Evolutionary conservation across 441 rosid genomes (phyloP).

Genomic region (Kokia cookei): DNA sequence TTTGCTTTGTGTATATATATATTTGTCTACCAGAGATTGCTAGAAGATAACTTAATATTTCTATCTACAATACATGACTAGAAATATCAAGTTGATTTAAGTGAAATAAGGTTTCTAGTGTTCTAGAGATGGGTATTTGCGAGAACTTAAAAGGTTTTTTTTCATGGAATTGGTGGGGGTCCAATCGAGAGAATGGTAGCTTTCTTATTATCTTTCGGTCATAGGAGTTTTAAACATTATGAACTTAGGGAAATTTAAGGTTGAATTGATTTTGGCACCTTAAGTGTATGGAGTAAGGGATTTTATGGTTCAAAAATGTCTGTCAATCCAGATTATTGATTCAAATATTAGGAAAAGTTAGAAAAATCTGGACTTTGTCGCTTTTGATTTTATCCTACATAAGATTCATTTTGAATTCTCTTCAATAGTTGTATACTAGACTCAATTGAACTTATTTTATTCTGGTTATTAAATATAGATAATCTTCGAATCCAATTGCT

Average conservation of each 20-base stretch:
- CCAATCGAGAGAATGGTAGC: background rate
- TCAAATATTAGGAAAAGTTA: background rate
- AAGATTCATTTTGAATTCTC: background rate
- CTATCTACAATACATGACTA: background rate
- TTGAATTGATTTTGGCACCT: background rate
- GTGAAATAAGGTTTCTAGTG: background rate
- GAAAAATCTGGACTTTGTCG: background rate
- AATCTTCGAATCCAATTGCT: background rate
- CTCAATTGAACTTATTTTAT: background rate
- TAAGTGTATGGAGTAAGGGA: background rate
- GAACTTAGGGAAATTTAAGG: too few species aligned
- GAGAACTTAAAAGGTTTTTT: background rate
- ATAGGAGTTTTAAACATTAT: background rate
- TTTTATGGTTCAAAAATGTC: background rate
- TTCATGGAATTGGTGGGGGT: background rate
- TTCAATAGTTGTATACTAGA: background rate
- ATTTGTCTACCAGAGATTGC: background rate
- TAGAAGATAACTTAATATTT: background rate
- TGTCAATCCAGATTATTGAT: background rate
- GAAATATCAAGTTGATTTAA: background rate
- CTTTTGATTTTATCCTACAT: background rate
- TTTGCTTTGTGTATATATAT: background rate
- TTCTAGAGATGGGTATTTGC: background rate
- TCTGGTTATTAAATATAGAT: background rate
- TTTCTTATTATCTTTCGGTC: background rate